Percentiles rank a stretch among this genome's conserved stretches.
phyloP scores from a whole-genome alignment of 2,329 filamentous ascomycete genomes.

The Talaromyces sp. region DNA sequence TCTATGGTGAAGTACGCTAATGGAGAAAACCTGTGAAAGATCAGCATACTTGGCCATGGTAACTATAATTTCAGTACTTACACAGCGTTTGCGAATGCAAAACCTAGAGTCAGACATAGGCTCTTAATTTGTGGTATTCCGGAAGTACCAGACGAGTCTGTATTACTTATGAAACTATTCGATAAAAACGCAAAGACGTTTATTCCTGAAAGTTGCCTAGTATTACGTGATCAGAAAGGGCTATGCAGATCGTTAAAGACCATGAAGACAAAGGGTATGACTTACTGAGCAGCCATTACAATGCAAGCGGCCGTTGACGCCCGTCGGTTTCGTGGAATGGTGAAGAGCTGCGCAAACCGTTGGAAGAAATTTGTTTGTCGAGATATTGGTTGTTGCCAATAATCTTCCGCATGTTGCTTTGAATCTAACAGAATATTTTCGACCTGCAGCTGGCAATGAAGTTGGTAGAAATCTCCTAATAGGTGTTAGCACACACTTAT shows the following conservation, averaged over 20 bases:
- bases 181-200: conserved; percentile 24
- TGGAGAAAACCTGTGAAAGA: conserved; percentile 16
- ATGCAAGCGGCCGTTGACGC: conserved; percentile 19
- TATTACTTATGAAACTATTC: conserved; percentile 12
- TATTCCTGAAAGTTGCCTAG: conserved; percentile 20
- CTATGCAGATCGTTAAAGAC: not conserved
- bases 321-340: conserved; percentile 19
- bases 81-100: conserved; percentile 20
- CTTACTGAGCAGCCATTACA: conserved; percentile 19
- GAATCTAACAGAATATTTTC: conserved; percentile 15
- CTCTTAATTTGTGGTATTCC: conserved; percentile 12
- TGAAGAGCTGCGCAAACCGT: conserved; percentile 20
- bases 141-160: not conserved
- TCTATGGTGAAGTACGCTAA: conserved; percentile 22
- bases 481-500: not conserved
- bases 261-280: not conserved
- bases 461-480: conserved; percentile 23
- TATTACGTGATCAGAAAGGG: not conserved
- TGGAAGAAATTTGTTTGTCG: conserved; percentile 16
- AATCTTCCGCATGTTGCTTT: not conserved
- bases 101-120: conserved; percentile 22
- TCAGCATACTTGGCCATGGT: not conserved
- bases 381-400: not conserved
- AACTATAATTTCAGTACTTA: not conserved
- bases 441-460: conserved; percentile 21